These are phyloP conservation scores for Gloeophyllum trabeum DNA, from an alignment of 768 basidiomycete genomes.

Conservation along the genomic window DNA sequence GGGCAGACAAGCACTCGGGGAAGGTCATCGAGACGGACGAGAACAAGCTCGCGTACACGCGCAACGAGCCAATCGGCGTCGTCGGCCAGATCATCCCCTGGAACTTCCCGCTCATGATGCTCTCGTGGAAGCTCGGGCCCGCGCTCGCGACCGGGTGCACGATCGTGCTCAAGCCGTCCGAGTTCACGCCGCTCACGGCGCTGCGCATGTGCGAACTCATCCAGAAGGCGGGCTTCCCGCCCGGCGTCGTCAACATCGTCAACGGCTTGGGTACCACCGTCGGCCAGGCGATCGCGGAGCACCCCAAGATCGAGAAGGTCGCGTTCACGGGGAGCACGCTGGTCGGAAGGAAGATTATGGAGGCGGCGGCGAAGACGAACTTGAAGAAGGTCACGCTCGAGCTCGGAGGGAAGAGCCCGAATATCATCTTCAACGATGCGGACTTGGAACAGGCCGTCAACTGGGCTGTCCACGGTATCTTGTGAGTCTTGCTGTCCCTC, in stretches of 20 bases:
- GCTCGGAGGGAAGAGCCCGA: slow-evolving; percentile 62
- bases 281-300: slow-evolving; percentile 44
- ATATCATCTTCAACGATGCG: slow-evolving; percentile 51
- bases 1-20: slow-evolving; percentile 80
- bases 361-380: slow-evolving; percentile 48
- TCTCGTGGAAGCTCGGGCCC: slow-evolving; percentile 51
- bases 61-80: slow-evolving; percentile 51
- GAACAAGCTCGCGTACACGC: slow-evolving; percentile 43
- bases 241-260: slow-evolving; percentile 52
- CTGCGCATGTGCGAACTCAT: slow-evolving; percentile 32
- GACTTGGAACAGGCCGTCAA: slow-evolving; percentile 46
- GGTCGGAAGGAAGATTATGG: slow-evolving; percentile 53
- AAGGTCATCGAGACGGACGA: slow-evolving; percentile 56
- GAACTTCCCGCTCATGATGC: slow-evolving; percentile 52
- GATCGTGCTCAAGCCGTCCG: slow-evolving; percentile 58
- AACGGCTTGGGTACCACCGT: slow-evolving; percentile 43
- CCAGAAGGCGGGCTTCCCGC: slow-evolving; percentile 48
- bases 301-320: slow-evolving; percentile 53
- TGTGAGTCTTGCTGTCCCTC: slow-evolving; percentile 22
- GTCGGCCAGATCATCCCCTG: slow-evolving; percentile 55
- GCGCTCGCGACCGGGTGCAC: slow-evolving; percentile 54
- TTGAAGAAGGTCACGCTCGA: slow-evolving; percentile 64
- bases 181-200: slow-evolving; percentile 49
- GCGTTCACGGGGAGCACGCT: slow-evolving; percentile 66
- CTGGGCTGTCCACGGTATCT: slow-evolving; percentile 50